phyloP scores from a whole-genome alignment of 352 stramenopile species.

The Phytophthora quininea region DNA sequence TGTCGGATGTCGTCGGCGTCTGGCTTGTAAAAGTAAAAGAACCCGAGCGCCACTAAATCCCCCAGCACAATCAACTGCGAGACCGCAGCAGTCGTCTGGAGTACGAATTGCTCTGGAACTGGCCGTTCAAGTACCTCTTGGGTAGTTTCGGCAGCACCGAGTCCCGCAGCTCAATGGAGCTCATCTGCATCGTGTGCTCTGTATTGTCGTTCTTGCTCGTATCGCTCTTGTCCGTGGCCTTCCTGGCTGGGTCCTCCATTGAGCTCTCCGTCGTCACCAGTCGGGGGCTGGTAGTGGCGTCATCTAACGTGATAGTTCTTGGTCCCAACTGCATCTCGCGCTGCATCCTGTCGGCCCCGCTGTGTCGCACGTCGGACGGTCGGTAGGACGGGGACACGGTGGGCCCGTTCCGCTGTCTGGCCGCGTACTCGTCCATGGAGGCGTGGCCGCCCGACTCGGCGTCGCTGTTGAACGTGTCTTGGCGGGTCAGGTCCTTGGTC shows the following conservation, averaged over 20 bases:
- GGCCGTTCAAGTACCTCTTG: slow-evolving; percentile 49
- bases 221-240: slow-evolving; percentile 18
- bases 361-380: slow-evolving; percentile 1
- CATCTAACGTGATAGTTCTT: slow-evolving; percentile 22
- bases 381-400: slow-evolving; percentile 3
- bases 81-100: slow-evolving; percentile 64
- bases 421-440: slow-evolving; percentile 12
- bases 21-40: slow-evolving; percentile 65
- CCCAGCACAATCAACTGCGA: slow-evolving; percentile 66
- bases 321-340: slow-evolving; percentile 24
- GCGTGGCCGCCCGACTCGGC: slow-evolving; percentile 16
- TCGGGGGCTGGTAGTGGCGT: background rate
- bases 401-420: background rate
- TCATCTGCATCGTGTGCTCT: slow-evolving; percentile 44
- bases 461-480: slow-evolving; percentile 53
- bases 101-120: slow-evolving; percentile 84
- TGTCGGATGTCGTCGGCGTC: slow-evolving; percentile 29
- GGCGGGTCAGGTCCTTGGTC: slow-evolving; percentile 21
- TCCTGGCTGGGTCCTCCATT: slow-evolving; percentile 8
- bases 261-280: background rate
- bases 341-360: slow-evolving; percentile 16
- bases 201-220: slow-evolving; percentile 22
- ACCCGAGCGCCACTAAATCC: slow-evolving; percentile 58
- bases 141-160: slow-evolving; percentile 41
- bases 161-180: slow-evolving; percentile 31